These are phyloP conservation scores for Microstroma glucosiphilum DNA, from an alignment of 1,284 basidiomycete genomes.

Conservation along the genomic window DNA sequence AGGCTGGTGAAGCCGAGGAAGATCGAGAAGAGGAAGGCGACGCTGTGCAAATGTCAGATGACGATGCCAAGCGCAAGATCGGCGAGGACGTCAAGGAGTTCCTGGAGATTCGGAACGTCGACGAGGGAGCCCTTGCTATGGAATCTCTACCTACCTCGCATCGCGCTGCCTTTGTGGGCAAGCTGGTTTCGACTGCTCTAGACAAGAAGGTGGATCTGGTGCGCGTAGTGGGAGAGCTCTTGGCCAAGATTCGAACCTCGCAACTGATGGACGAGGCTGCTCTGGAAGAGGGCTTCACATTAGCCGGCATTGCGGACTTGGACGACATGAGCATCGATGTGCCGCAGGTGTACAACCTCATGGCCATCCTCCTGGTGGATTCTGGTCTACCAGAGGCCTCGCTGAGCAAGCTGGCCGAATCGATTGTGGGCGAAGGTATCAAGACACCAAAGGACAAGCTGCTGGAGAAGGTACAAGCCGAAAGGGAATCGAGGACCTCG, in stretches of 20 bases:
- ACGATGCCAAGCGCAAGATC: constrained; percentile 70
- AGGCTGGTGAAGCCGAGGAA: constrained; percentile 9
- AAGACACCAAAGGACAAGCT: constrained; percentile 46
- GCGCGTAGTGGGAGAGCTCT: constrained; percentile 52
- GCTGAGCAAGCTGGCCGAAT: constrained; percentile 42
- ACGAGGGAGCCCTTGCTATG: constrained; percentile 69
- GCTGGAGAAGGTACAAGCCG: constrained; percentile 42
- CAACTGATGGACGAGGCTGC: constrained; percentile 51
- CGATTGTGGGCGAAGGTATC: constrained; percentile 46
- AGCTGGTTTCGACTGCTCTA: constrained; percentile 65
- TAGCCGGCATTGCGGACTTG: constrained; percentile 63
- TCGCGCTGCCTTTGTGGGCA: constrained; percentile 65
- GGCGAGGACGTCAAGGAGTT: constrained; percentile 56
- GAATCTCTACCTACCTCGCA: constrained; percentile 59
- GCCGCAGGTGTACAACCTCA: constrained; percentile 72
- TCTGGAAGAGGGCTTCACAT: constrained; percentile 63
- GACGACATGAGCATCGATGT: constrained; percentile 84
- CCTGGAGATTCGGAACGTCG: constrained; percentile 61
- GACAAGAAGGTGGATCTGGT: constrained; percentile 81
- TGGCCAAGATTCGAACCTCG: constrained; percentile 32
- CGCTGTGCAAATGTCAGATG: constrained; percentile 59
- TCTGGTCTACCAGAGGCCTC: constrained; percentile 32
- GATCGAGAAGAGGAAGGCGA: constrained; percentile 47
- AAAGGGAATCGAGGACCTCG: background rate
- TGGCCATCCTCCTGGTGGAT: constrained; percentile 56